Evolutionary conservation across 345 rosid genomes (phyloP).

Genomic region (Acer yangbiense): DNA sequence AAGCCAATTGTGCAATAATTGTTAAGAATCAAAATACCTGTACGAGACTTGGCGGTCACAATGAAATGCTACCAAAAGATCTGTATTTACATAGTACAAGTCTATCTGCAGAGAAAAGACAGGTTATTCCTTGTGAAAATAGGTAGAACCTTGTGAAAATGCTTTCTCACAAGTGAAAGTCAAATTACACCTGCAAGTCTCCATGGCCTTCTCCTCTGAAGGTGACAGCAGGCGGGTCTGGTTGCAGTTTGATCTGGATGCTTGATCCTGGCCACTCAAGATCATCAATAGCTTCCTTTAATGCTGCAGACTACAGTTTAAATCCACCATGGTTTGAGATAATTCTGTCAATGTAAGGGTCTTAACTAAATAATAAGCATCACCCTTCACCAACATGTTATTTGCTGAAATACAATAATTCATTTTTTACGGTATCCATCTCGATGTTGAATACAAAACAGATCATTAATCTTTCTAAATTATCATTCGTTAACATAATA

Average conservation of each 20-base stretch:
- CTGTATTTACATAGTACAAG: constrained; percentile 78
- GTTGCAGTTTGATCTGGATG: constrained; percentile 65
- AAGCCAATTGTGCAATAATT: no score
- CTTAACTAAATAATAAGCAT: neutral
- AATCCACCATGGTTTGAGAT: constrained; percentile 11
- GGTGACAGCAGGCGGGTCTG: constrained; percentile 70
- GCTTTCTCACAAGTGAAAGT: constrained; percentile 14
- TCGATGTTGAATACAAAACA: neutral
- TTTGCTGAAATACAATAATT: neutral
- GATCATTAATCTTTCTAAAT: neutral
- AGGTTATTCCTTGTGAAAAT: neutral
- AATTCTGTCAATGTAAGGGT: constrained; percentile 3
- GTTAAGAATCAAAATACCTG: constrained; percentile 42
- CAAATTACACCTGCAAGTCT: constrained; percentile 73
- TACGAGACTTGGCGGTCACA: constrained; percentile 71
- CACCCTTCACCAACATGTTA: neutral
- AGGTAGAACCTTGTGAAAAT: neutral
- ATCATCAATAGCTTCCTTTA: constrained; percentile 95
- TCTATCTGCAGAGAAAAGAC: constrained; percentile 58
- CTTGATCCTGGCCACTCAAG: constrained; percentile 97
- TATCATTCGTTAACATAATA: neutral
- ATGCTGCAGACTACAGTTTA: constrained; percentile 66
- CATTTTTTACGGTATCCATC: neutral
- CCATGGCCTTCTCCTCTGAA: constrained; percentile 93
- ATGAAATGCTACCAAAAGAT: constrained; percentile 78